phyloP scores from a whole-genome alignment of 441 rosid species.

The Cnidoscolus chayamansa region DNA sequence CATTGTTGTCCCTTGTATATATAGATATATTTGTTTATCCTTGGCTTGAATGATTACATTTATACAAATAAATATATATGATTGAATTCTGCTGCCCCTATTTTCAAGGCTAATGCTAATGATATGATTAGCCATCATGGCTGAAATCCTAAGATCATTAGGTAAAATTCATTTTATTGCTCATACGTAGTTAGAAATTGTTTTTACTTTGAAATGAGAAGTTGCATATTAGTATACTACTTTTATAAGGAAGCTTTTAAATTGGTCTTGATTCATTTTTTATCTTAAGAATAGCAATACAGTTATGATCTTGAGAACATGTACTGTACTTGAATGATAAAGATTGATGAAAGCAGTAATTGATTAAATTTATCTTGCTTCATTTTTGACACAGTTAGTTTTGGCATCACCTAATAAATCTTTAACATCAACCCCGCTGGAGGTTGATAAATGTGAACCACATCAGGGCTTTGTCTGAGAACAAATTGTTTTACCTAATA shows the following conservation, averaged over 20 bases:
- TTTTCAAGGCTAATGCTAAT: not conserved
- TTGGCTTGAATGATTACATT: not conserved
- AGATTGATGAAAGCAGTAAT: not conserved
- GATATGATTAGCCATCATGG: not conserved
- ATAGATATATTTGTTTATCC: not conserved
- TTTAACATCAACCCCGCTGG: not conserved
- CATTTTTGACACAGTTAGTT: not conserved
- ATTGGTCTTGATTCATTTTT: not conserved
- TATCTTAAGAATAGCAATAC: not conserved
- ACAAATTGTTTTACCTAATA: not conserved
- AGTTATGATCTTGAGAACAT: too few species aligned
- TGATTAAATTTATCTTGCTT: not conserved
- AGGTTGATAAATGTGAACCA: not conserved
- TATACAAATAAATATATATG: not conserved
- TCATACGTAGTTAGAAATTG: not conserved
- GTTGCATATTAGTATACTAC: not conserved
- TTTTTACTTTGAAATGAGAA: not conserved
- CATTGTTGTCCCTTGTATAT: constrained; percentile 17
- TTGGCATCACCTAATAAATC: not conserved
- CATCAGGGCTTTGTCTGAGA: not conserved
- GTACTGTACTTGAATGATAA: not conserved
- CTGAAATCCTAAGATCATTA: not conserved
- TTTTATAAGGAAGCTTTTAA: not conserved
- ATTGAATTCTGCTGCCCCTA: not conserved
- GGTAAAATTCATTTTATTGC: not conserved